Base-by-base conservation (phyloP, 176 grass and related monocot genomes). In the Microstegium vimineum region DNA sequence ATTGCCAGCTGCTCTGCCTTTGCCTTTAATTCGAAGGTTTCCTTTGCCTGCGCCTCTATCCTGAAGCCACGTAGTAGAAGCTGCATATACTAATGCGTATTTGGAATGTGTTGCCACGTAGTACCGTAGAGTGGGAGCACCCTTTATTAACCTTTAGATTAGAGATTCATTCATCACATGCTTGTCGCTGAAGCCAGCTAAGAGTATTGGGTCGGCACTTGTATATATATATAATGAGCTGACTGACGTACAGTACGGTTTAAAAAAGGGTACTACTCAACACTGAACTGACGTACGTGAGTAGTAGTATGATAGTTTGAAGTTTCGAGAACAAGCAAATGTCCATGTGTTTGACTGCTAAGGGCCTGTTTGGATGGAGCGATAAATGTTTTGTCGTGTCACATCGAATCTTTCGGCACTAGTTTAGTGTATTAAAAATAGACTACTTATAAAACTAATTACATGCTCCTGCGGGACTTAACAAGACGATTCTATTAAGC, bases 11-110 rank as follows among this genome's bases (percentile, higher is more conserved):
- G 67, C 61, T 10, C 62, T 85, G 82, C 67, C 83, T 90, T 90
- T 69, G 15, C 1, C 88, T 86, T 90, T n/a, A 86, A 86, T 67
- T n/a, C 68, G 51, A 83, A 86, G 37, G 2, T 8, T 73, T 72
- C 10, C 71, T 83, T 79, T 71, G 31, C 23, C 26, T 0, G 27
- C 13, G 1, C 66, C 2, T 18, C 18, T 59, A 67, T 51, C 49
- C 36, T 32, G 1, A 84, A 74, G 12, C 1, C 47, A 69, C 28
- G 41, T 17, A 35, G 16, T 26, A 51, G 30, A 28, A 2, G 23
- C 8, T 22, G 76, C 64, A 66, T 41, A 66, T 32, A 46, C 22
- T 73, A 54, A 57, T 15, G 10, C 61, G 17, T 59, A 6, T 59
- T 20, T 28, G 41, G 81, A 59, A 68, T 79, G 57, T 60, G 59